phyloP scores from a whole-genome alignment of 2,329 filamentous ascomycete genomes.

The Graphiopsis chlorocephala region DNA sequence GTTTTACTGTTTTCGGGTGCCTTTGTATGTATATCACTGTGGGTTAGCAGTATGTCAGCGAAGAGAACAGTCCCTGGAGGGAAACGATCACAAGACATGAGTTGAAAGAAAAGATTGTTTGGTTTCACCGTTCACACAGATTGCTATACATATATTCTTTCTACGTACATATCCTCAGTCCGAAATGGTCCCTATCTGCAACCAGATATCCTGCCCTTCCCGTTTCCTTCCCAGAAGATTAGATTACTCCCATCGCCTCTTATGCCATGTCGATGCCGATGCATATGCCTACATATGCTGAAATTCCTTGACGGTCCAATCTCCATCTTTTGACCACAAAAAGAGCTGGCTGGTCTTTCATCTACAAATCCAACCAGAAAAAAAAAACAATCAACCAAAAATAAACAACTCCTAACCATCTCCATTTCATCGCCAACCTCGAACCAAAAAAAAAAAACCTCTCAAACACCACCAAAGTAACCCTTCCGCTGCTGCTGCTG shows the following conservation, averaged over 20 bases:
- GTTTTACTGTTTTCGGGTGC: not conserved
- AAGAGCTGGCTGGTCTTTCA: no score
- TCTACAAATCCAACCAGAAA: not conserved
- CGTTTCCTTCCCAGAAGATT: not conserved
- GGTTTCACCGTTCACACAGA: not conserved
- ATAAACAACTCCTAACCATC: no score
- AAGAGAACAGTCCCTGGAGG: no score
- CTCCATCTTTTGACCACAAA: no score
- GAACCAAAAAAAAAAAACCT: not conserved
- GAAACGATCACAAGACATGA: no score
- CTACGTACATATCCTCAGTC: no score
- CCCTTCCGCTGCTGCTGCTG: conserved; percentile 9
- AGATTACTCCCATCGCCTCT: not conserved
- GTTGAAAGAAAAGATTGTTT: not conserved
- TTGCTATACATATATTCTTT: not conserved
- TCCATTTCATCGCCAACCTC: no score
- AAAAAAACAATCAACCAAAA: no score
- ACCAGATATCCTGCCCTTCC: not conserved
- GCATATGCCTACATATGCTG: not conserved
- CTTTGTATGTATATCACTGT: not conserved
- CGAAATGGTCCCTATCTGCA: no score
- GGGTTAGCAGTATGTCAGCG: no score
- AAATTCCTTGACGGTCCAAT: not conserved
- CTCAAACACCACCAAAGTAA: not conserved
- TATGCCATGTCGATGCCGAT: not conserved